Evolutionary conservation across 2,329 filamentous ascomycete species (phyloP).

Genomic region (Macroventuria anomochaeta): DNA sequence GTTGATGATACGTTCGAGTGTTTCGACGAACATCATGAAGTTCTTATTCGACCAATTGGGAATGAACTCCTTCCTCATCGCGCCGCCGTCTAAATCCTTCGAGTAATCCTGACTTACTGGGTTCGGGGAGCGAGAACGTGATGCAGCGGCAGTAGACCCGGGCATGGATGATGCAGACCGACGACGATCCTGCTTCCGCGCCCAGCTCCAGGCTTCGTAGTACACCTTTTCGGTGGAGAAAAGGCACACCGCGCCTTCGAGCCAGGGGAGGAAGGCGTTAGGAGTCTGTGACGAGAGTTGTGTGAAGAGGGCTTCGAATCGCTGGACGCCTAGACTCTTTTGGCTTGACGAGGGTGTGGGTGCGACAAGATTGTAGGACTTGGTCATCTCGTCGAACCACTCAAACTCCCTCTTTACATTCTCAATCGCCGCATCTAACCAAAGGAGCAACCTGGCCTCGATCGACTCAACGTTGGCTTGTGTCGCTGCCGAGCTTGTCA

Average conservation of each 20-base stretch:
- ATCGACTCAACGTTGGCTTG: slow-evolving; percentile 23
- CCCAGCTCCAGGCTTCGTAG: slow-evolving; percentile 45
- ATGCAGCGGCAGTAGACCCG: not conserved
- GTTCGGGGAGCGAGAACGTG: not conserved
- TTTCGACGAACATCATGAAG: slow-evolving; percentile 66
- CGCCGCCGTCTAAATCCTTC: slow-evolving; percentile 69
- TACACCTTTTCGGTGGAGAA: slow-evolving; percentile 47
- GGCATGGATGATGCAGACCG: slow-evolving; percentile 23
- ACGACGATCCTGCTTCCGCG: slow-evolving; percentile 32
- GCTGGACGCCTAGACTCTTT: slow-evolving; percentile 38
- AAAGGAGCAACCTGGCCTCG: slow-evolving; percentile 34
- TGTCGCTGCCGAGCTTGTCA: slow-evolving; percentile 22
- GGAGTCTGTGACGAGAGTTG: slow-evolving; percentile 11
- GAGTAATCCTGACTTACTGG: slow-evolving; percentile 8
- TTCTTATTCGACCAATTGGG: slow-evolving; percentile 70
- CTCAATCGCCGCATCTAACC: slow-evolving; percentile 41
- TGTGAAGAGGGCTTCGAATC: slow-evolving; percentile 39
- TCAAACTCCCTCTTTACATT: slow-evolving; percentile 42
- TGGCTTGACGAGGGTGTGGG: not conserved
- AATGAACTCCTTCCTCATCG: slow-evolving; percentile 69
- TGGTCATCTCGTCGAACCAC: slow-evolving; percentile 43
- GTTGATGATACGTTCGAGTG: slow-evolving; percentile 63
- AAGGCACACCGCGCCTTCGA: slow-evolving; percentile 42
- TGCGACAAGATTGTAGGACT: slow-evolving; percentile 25
- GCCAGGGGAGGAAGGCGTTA: slow-evolving; percentile 37